Percentiles rank a stretch among this genome's conserved stretches.
These are phyloP conservation scores for Cucurbita ficifolia DNA, from an alignment of 306 rosid genomes.

Conservation along the genomic window DNA sequence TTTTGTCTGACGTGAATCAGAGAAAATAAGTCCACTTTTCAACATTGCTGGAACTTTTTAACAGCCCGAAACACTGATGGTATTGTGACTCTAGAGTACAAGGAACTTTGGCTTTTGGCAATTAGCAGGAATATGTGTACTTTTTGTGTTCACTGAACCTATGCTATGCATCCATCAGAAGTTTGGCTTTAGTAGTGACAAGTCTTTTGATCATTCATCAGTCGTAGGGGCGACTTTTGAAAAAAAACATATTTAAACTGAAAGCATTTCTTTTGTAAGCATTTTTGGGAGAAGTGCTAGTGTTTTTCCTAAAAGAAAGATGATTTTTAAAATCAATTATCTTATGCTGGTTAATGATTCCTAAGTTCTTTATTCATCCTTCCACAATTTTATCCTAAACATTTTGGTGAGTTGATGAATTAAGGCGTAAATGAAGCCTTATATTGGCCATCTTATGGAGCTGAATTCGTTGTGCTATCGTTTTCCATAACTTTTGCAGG, in stretches of 20 bases:
- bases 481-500: slow-evolving; percentile 29
- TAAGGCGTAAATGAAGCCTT: neutral
- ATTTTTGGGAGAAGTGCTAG: neutral
- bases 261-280: neutral
- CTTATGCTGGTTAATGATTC: neutral
- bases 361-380: neutral
- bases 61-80: neutral
- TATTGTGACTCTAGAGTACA: neutral
- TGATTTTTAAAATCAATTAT: no score
- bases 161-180: neutral
- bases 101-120: neutral
- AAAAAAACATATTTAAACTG: neutral
- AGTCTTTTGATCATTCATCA: neutral
- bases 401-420: neutral
- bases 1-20: neutral
- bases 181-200: neutral
- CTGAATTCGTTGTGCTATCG: neutral
- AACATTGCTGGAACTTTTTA: neutral
- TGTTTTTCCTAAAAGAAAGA: neutral
- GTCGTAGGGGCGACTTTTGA: neutral
- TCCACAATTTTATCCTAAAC: neutral
- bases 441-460: neutral
- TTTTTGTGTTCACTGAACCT: neutral
- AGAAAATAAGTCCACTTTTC: neutral
- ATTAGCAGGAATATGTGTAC: neutral